Conservation (phyloP, 176 grass and related monocot species). For the Carex cristatella region DNA sequence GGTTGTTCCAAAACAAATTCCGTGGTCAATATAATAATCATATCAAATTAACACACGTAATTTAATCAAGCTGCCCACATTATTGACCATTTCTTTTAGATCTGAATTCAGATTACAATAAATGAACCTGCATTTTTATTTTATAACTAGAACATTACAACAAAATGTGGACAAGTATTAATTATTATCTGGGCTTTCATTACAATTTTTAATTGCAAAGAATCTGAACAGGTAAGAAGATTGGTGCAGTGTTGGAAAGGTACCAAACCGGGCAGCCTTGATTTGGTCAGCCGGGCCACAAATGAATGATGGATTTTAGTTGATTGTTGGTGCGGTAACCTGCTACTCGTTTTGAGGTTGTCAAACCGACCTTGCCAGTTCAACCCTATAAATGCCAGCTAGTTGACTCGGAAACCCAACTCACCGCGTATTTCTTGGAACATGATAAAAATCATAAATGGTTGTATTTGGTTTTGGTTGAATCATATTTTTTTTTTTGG, state of each 20-base stretch:
- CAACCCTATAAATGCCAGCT: not conserved
- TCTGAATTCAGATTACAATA: not conserved
- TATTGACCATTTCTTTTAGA: not conserved
- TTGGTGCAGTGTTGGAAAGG: not conserved
- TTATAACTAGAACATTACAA: not conserved
- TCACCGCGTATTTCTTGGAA: no score
- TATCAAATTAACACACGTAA: not conserved
- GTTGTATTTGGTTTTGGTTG: no score
- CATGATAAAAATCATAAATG: no score
- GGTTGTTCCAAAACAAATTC: not conserved
- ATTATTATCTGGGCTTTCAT: not conserved
- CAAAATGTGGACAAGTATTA: not conserved
- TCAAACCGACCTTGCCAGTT: not conserved
- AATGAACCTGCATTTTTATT: not conserved
- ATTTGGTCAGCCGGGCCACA: not conserved
- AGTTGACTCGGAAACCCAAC: not conserved
- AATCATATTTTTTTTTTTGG: no score
- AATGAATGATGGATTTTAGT: not conserved
- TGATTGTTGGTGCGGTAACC: not conserved
- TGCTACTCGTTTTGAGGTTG: not conserved
- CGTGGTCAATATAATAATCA: not conserved
- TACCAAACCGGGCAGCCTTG: not conserved
- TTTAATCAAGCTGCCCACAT: not conserved
- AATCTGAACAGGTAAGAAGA: not conserved
- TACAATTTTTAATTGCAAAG: not conserved